Base-by-base conservation (phyloP, 2,329 filamentous ascomycete species). In the Cytospora piceicola region DNA sequence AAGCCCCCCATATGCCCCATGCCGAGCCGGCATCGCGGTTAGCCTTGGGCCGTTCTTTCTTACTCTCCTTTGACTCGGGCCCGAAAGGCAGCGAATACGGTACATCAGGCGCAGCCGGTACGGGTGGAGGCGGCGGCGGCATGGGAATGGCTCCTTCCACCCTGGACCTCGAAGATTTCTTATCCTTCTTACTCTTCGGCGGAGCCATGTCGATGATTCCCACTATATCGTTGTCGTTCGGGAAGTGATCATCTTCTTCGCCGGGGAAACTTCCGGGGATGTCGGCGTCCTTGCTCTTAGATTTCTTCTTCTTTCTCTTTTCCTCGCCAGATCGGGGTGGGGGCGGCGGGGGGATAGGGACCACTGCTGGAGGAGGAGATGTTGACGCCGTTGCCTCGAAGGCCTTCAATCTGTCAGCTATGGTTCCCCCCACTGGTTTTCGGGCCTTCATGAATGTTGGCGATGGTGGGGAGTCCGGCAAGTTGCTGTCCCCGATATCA, bases 41-140 rank as follows among this genome's bases (percentile, higher is more conserved):
- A 69, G 93, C 86, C 73, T 90, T 92, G 32, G 90, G 80, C 17
- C 93, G 90, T 69, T 96, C 91, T 75, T 90, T 96, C 77, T 88
- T 92, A 4, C 82, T 82, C 5, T 81, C 75, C 61, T 51, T 54
- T 22, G 15, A 5, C 39, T 22, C 60, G 15, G 83, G 78, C 59
- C 88, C 86, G 20, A 85, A 78, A 5, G 83, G 81, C 32, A 84
- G 82, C 9, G 82, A 80, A 56, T 80, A 74, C 36, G 82, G 81
- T 51, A 77, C 78, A 59, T 85, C 83, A 27, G 80, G 79, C 6
- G 79, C 80, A 22, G 79, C 78, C 2, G 81, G 80, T n/a, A 81
- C 79, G 3, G 80, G 80, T 8, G 82, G 74, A 49, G 46, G 46
- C 2, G 46, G 46, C n/a, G 46, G 46, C 22, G 76, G 75, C 20